phyloP scores from a whole-genome alignment of 805 yeast species.

The Torulaspora delbrueckii region DNA sequence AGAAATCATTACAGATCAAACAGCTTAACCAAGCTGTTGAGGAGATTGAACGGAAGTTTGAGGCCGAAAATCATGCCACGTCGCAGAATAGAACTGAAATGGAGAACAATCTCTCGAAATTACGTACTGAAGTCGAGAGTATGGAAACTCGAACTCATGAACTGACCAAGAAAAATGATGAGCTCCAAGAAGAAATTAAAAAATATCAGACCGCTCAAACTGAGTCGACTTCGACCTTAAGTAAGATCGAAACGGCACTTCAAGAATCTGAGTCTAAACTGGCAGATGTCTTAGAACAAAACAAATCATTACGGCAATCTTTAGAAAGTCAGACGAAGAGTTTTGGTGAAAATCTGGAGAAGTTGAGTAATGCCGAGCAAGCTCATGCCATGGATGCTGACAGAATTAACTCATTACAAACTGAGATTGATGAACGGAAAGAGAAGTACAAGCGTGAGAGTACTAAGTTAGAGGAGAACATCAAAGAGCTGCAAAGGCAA shows the following conservation, averaged over 20 bases:
- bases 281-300: background rate
- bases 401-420: background rate
- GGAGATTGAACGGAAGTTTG: background rate
- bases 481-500: background rate
- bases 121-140: background rate
- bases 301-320: background rate
- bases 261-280: background rate
- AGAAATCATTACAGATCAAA: slow-evolving; percentile 9
- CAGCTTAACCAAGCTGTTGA: slow-evolving; percentile 3
- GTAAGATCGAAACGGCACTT: background rate
- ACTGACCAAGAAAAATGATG: background rate
- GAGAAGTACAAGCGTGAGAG: background rate
- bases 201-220: background rate
- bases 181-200: background rate
- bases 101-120: background rate
- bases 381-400: background rate
- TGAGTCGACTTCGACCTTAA: background rate
- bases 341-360: background rate
- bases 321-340: background rate
- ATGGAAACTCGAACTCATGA: background rate
- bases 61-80: background rate
- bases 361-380: background rate
- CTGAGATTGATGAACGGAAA: background rate
- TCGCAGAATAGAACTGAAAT: slow-evolving; percentile 3
- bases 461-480: background rate